Evolutionary conservation across 2,329 filamentous ascomycete species (phyloP), one percentile per base, ranked within the genome.

Genomic region (Claviceps spartinae): DNA sequence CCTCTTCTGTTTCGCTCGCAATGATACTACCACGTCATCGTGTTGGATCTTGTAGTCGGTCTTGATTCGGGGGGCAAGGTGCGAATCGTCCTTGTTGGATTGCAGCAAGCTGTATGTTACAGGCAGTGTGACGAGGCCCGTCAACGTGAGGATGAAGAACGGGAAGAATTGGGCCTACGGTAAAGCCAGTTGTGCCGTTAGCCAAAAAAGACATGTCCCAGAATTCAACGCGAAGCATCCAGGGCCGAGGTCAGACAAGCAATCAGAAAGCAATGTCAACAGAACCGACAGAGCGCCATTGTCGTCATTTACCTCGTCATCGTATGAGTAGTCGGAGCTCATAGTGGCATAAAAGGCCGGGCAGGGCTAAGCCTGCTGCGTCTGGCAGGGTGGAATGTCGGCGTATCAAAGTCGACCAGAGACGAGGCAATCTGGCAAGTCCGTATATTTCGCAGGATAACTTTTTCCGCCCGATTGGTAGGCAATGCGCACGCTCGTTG

Each of bases 241-340:
- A 30, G 24, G 26, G 22, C 20, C 30, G 18, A 30, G 48, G 14
- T 45, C 9, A 43, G 18, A 36, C 14, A 20, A 20, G 36, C 37
- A 8, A 13, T 26, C 3, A 3, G 34, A 8, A 48, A 11, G 14
- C 1, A 26, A n/a, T 37, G 20, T 8, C 20, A 48, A 13, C 4
- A 40, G 24, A 14, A 24, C 7, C 20, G 40, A 13, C 2, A 40
- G n/a, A 14, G 6, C 2, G 22, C 42, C n/a, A 16, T 26, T 44
- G 14, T 26, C 6, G 14, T 43, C 41, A 20, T 69, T 57, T 66
- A 85, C 85, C 81, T 93, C 82, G 67, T 95, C 87, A 79, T 98
- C 93, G 74, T 98, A 98, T 63, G 87, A 94, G 77, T 98, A 98
- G 71, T 97, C 91, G 64, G 86, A 88, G 66, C 85, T 90, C 82